phyloP scores from a whole-genome alignment of 1,284 basidiomycete species.

The Austropuccinia psidii region DNA sequence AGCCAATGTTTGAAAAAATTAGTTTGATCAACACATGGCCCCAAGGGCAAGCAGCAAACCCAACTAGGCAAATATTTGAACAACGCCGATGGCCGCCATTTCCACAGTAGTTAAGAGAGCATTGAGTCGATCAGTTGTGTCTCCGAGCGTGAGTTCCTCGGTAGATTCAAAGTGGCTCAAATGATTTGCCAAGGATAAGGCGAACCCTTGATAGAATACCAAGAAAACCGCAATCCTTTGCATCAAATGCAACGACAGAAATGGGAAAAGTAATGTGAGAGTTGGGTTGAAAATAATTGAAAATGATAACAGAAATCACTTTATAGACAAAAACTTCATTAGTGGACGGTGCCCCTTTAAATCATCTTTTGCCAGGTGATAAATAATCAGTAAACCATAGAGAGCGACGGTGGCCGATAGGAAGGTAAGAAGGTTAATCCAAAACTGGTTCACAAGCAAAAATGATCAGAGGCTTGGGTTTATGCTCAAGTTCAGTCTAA shows the following conservation, averaged over 20 bases:
- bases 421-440: slow-evolving; percentile 17
- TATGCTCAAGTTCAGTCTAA: neutral
- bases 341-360: slow-evolving; percentile 65
- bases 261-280: neutral
- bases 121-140: slow-evolving; percentile 67
- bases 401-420: slow-evolving; percentile 47
- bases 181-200: slow-evolving; percentile 48
- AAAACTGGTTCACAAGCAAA: neutral
- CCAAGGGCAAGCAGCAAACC: too few relatives aligned
- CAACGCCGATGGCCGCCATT: slow-evolving; percentile 49
- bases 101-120: slow-evolving; percentile 74
- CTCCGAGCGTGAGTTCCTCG: slow-evolving; percentile 40
- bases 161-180: slow-evolving; percentile 53
- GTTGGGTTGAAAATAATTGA: slow-evolving; percentile 29
- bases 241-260: neutral
- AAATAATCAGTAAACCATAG: slow-evolving; percentile 53
- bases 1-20: too few relatives aligned
- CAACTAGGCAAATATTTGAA: slow-evolving; percentile 29
- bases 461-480: neutral
- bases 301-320: slow-evolving; percentile 63
- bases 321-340: slow-evolving; percentile 61
- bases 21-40: too few relatives aligned
- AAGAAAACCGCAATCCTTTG: slow-evolving; percentile 63
- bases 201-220: slow-evolving; percentile 43
- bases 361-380: slow-evolving; percentile 69